Percentiles rank a stretch among this genome's conserved stretches.
These are phyloP conservation scores for Leishmania amazonensis DNA, from an alignment of 208 protist genomes.

Conservation along the genomic window DNA sequence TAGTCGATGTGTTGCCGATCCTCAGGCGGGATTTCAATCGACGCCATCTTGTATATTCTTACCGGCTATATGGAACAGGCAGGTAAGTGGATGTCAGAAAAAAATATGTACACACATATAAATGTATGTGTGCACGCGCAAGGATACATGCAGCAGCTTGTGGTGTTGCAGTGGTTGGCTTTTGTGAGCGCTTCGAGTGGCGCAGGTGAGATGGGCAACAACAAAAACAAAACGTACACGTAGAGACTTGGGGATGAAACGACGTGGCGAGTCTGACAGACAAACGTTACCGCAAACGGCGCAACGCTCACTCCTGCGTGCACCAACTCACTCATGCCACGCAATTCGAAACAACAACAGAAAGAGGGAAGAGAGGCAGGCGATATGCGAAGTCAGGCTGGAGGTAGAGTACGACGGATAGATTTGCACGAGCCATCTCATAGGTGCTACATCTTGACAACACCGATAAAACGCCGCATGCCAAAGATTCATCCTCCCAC, in stretches of 20 bases:
- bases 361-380: not conserved
- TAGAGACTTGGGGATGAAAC: too few species aligned
- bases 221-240: not conserved
- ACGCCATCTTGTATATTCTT: constrained; percentile 5
- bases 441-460: not conserved
- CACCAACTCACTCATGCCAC: not conserved
- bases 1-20: constrained; percentile 93
- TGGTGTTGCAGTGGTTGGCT: not conserved
- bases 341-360: not conserved
- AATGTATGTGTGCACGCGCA: not conserved
- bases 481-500: not conserved
- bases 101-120: not conserved
- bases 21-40: constrained; percentile 47
- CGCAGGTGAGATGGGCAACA: not conserved
- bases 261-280: too few species aligned
- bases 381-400: not conserved
- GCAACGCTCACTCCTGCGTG: not conserved
- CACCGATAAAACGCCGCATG: not conserved
- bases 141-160: too few species aligned
- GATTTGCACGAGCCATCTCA: not conserved
- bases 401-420: not conserved
- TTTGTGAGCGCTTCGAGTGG: too few species aligned
- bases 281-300: not conserved
- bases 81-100: not conserved
- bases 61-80: not conserved